Evolutionary conservation across 768 basidiomycete species (phyloP).

Genomic region (Hygrophorus pudorinus): DNA sequence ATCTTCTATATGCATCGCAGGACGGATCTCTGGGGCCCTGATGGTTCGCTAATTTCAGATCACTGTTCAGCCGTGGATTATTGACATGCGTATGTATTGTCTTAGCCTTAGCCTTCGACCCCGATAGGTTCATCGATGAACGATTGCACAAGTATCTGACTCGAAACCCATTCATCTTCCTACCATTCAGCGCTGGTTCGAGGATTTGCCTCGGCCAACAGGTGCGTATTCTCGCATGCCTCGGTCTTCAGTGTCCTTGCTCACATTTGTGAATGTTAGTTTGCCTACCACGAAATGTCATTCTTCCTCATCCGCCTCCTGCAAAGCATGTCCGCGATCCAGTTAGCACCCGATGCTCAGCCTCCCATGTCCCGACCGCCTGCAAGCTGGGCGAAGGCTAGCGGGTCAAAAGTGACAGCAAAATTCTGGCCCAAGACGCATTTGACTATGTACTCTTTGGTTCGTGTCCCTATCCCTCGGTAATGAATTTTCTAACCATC

Average conservation of each 20-base stretch:
- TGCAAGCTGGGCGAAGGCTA: constrained; percentile 28
- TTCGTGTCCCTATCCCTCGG: no score
- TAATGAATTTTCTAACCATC: no score
- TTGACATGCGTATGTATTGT: neutral
- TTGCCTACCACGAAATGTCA: constrained; percentile 57
- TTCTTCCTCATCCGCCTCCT: constrained; percentile 54
- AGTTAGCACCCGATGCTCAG: constrained; percentile 35
- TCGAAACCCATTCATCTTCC: constrained; percentile 47
- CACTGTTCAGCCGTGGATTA: no score
- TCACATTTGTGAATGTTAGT: constrained; percentile 23
- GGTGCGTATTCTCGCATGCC: constrained; percentile 17
- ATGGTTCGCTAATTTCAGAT: constrained; percentile 45
- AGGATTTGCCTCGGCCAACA: constrained; percentile 43
- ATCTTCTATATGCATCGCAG: constrained; percentile 42
- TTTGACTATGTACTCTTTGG: no score
- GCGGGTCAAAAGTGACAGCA: constrained; percentile 34
- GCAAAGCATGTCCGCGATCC: constrained; percentile 40
- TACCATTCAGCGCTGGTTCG: constrained; percentile 44
- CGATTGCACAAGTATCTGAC: constrained; percentile 44
- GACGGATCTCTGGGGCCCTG: constrained; percentile 57
- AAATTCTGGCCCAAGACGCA: constrained; percentile 35
- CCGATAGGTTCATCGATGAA: constrained; percentile 58
- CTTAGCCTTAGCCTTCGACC: constrained; percentile 55
- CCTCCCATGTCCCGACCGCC: constrained; percentile 34
- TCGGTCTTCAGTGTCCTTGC: neutral